These are phyloP conservation scores for Chlamydomonas sp. DNA, from an alignment of 139 green algal genomes.

Conservation along the genomic window DNA sequence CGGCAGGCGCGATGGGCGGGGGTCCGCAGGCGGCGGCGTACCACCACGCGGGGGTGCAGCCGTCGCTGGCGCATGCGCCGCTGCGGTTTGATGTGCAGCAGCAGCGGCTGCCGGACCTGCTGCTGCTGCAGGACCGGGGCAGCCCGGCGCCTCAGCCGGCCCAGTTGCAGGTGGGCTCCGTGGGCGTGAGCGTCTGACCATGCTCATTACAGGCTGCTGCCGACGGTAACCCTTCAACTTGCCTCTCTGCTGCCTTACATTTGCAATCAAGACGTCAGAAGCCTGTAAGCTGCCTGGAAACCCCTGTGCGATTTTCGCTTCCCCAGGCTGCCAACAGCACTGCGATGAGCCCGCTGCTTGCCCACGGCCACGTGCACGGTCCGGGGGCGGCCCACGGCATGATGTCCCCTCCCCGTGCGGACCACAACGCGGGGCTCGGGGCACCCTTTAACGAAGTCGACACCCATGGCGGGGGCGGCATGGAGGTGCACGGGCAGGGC, in stretches of 20 bases:
- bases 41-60: background rate
- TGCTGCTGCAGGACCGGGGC: background rate
- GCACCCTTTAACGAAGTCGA: too few species aligned
- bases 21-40: background rate
- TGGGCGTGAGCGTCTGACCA: too few species aligned
- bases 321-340: constrained; percentile 38
- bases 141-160: background rate
- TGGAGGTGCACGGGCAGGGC: background rate
- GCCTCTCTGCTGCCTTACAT: too few species aligned
- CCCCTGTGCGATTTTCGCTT: too few species aligned
- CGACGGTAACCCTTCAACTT: too few species aligned
- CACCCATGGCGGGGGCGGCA: background rate
- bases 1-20: background rate
- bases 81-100: too few species aligned
- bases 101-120: background rate
- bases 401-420: too few species aligned
- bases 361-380: background rate
- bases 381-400: too few species aligned
- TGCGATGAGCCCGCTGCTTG: background rate
- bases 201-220: too few species aligned
- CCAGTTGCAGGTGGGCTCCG: background rate
- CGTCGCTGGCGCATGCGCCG: background rate
- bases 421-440: too few species aligned
- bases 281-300: too few species aligned
- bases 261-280: too few species aligned